Percentiles rank a stretch among this genome's conserved stretches.
phyloP scores from a whole-genome alignment of 768 basidiomycete genomes.

The Serendipita vermifera region DNA sequence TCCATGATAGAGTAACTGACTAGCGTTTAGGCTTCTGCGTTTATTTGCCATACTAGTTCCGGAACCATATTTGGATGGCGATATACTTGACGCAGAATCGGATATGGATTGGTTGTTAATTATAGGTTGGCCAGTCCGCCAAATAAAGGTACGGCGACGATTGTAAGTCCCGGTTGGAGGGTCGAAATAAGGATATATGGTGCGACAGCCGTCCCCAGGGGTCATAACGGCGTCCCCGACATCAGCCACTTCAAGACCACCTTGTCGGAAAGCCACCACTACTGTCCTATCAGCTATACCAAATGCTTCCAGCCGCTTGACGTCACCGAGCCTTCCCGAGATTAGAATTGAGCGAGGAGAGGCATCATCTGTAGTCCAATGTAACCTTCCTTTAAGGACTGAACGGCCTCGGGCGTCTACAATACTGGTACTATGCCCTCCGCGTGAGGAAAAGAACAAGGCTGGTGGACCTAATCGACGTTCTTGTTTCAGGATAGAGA shows the following conservation, averaged over 20 bases:
- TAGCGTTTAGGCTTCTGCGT: no score
- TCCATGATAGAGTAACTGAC: no score
- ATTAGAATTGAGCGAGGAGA: constrained; percentile 19
- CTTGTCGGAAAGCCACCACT: constrained; percentile 74
- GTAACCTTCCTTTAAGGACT: constrained; percentile 64
- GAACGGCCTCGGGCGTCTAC: constrained; percentile 78
- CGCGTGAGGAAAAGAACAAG: constrained; percentile 76
- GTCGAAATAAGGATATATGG: constrained; percentile 54
- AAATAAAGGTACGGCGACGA: constrained; percentile 61
- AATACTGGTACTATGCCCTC: constrained; percentile 77
- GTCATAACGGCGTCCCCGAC: constrained; percentile 64
- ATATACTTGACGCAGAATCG: neutral
- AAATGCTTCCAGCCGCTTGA: constrained; percentile 72
- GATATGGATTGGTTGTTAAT: constrained; percentile 29
- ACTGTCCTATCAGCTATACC: constrained; percentile 64
- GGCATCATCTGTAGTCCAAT: constrained; percentile 61
- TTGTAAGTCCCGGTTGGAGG: constrained; percentile 48
- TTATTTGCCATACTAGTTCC: no score
- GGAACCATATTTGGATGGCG: no score
- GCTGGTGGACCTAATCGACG: constrained; percentile 78
- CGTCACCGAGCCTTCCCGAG: constrained; percentile 54
- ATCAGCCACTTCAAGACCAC: constrained; percentile 71
- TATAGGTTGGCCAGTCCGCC: constrained; percentile 69
- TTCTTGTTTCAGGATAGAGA: constrained; percentile 66
- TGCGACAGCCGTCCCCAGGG: constrained; percentile 70